Conservation (phyloP, 139 green algal species). For the Yamagishiella unicocca region DNA sequence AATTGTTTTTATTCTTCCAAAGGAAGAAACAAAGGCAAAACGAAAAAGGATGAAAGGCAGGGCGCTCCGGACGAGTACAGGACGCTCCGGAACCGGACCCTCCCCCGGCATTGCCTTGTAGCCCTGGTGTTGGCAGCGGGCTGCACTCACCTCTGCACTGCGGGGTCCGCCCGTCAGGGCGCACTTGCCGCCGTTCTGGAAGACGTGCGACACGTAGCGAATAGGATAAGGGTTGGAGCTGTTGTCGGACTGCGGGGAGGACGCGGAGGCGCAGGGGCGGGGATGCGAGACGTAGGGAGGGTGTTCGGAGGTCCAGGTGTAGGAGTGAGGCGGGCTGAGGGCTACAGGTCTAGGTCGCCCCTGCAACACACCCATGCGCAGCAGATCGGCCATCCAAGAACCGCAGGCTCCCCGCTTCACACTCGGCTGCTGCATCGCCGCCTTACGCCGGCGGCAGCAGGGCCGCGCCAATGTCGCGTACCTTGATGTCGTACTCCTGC, state of each 20-base stretch:
- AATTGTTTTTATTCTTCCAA: neutral
- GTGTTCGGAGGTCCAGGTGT: too few species aligned
- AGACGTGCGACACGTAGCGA: slow-evolving; percentile 78
- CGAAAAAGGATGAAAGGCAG: too few species aligned
- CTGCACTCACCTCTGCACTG: slow-evolving; percentile 69
- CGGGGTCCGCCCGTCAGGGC: slow-evolving; percentile 68
- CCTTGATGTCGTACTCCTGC: slow-evolving; percentile 61
- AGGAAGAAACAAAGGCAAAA: neutral
- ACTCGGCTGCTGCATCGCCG: too few species aligned
- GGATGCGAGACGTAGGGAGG: too few species aligned
- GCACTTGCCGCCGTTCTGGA: slow-evolving; percentile 74
- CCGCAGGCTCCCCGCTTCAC: too few species aligned
- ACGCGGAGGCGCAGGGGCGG: too few species aligned
- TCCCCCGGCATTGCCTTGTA: neutral
- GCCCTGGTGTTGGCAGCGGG: neutral
- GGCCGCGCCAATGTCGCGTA: slow-evolving; percentile 13
- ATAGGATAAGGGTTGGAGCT: slow-evolving; percentile 53
- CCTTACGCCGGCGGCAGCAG: too few species aligned
- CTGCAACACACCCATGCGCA: too few species aligned
- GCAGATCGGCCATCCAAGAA: too few species aligned
- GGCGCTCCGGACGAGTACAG: too few species aligned
- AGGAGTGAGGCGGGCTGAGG: too few species aligned
- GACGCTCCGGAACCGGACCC: neutral
- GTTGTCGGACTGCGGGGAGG: slow-evolving; percentile 57
- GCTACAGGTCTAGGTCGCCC: too few species aligned